phyloP scores from a whole-genome alignment of 1,139 yeast species.

The Saccharomycopsis hybrid region DNA sequence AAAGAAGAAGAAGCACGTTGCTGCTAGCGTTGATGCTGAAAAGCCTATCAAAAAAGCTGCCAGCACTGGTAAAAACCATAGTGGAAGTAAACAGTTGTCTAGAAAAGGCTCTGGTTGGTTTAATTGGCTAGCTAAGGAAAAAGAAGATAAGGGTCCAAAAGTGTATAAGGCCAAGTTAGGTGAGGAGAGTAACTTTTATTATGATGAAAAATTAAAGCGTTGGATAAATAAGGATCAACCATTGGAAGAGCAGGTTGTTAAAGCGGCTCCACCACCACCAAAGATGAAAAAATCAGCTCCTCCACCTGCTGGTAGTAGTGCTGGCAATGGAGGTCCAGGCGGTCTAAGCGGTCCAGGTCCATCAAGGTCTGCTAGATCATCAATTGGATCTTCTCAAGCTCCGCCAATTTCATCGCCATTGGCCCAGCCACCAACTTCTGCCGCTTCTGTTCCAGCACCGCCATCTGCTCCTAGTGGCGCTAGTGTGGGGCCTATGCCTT shows the following conservation, averaged over 20 bases:
- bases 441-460: constrained; percentile 24
- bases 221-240: constrained; percentile 78
- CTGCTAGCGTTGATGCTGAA: constrained; percentile 2
- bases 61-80: constrained; percentile 23
- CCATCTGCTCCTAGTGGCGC: constrained; percentile 24
- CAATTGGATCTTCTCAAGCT: background rate
- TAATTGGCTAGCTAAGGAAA: constrained; percentile 36
- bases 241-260: constrained; percentile 59
- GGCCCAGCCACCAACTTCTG: constrained; percentile 13
- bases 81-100: constrained; percentile 23
- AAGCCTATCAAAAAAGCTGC: constrained; percentile 23
- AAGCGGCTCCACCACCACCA: constrained; percentile 70
- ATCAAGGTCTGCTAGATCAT: constrained; percentile 21
- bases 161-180: constrained; percentile 85
- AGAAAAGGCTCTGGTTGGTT: constrained; percentile 37
- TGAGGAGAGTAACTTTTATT: constrained; percentile 65
- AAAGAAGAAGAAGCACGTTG: constrained; percentile 21
- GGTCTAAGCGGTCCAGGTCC: constrained; percentile 20
- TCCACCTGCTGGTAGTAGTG: constrained; percentile 28
- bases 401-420: background rate
- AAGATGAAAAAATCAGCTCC: constrained; percentile 40
- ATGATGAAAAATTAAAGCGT: constrained; percentile 76
- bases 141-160: constrained; percentile 54
- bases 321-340: constrained; percentile 16
- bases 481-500: constrained; percentile 27